Percentiles rank a stretch among this genome's conserved stretches.
These are phyloP conservation scores for Fusarium tanahbumbuense DNA, from an alignment of 2,329 filamentous ascomycete species.

Conservation along the genomic window DNA sequence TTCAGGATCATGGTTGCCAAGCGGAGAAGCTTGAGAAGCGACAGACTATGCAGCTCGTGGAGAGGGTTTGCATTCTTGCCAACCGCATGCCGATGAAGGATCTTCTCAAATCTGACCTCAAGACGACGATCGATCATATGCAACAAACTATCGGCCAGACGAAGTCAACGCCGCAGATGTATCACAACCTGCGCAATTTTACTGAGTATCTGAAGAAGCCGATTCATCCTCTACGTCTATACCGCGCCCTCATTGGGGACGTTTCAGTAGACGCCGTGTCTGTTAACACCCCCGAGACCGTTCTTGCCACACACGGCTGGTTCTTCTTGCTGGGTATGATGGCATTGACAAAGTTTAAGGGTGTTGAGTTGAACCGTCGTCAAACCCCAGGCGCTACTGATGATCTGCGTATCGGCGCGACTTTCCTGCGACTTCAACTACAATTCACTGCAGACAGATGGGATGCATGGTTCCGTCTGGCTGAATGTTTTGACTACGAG, in stretches of 20 bases:
- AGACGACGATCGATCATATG: slow-evolving; percentile 90
- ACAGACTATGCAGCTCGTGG: slow-evolving; percentile 83
- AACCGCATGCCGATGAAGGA: slow-evolving; percentile 90
- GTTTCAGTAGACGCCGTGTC: slow-evolving; percentile 78
- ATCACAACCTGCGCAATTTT: slow-evolving; percentile 88
- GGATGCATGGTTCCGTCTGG: slow-evolving; percentile 91
- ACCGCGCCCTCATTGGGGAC: slow-evolving; percentile 82
- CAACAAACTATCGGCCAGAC: slow-evolving; percentile 85
- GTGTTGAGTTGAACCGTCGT: slow-evolving; percentile 76
- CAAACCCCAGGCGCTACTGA: slow-evolving; percentile 83
- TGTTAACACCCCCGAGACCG: slow-evolving; percentile 75
- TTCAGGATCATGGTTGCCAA: slow-evolving; percentile 83
- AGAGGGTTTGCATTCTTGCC: slow-evolving; percentile 84
- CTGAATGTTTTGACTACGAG: slow-evolving; percentile 88
- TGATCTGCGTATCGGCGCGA: slow-evolving; percentile 83
- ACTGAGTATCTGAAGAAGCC: slow-evolving; percentile 84
- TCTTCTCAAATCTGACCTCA: slow-evolving; percentile 89
- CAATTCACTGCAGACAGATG: slow-evolving; percentile 85
- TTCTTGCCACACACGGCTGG: slow-evolving; percentile 85
- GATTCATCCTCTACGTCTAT: slow-evolving; percentile 83
- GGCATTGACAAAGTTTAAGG: slow-evolving; percentile 84
- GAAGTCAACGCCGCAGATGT: slow-evolving; percentile 81
- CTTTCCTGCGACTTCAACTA: slow-evolving; percentile 82
- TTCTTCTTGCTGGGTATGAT: slow-evolving; percentile 92
- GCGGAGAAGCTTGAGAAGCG: slow-evolving; percentile 81